These are phyloP conservation scores for Boletus barrowsii DNA, from an alignment of 768 basidiomycete species.

Conservation along the genomic window DNA sequence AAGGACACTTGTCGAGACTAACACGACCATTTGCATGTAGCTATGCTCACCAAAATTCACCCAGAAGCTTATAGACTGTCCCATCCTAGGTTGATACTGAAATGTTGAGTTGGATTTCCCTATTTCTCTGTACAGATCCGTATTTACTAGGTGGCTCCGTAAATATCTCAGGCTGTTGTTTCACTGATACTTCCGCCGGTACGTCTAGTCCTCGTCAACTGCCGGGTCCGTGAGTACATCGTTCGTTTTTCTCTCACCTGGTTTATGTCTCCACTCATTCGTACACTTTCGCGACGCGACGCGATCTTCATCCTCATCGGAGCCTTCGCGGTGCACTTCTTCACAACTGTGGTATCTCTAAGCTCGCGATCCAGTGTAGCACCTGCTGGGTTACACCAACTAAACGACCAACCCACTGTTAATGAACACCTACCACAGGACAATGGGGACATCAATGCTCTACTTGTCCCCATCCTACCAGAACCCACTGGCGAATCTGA, in stretches of 20 bases:
- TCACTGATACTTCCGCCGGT: too few species aligned
- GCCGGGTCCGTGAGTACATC: background rate
- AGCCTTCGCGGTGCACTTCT: conserved; percentile 53
- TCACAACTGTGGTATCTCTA: conserved; percentile 39
- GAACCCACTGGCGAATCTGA: background rate
- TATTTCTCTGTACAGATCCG: too few species aligned
- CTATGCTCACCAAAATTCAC: too few species aligned
- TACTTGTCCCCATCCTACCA: background rate
- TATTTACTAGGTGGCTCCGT: too few species aligned
- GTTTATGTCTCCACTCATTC: conserved; percentile 37
- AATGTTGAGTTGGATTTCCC: too few species aligned
- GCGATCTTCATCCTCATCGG: conserved; percentile 58
- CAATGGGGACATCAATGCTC: conserved; percentile 3
- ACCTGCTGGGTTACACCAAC: conserved; percentile 19
- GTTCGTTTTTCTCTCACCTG: background rate
- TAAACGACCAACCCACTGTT: background rate
- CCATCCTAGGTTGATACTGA: too few species aligned
- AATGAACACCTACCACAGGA: background rate
- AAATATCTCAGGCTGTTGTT: too few species aligned
- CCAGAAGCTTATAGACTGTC: too few species aligned
- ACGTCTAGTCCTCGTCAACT: too few species aligned
- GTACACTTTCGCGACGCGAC: conserved; percentile 51
- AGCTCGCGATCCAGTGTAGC: conserved; percentile 32
- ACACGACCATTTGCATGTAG: too few species aligned
- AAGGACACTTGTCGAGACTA: too few species aligned